Evolutionary conservation across 2,329 filamentous ascomycete genomes (phyloP), one percentile per base, ranked within the genome.

Genomic region (Colletotrichum nymphaeae): DNA sequence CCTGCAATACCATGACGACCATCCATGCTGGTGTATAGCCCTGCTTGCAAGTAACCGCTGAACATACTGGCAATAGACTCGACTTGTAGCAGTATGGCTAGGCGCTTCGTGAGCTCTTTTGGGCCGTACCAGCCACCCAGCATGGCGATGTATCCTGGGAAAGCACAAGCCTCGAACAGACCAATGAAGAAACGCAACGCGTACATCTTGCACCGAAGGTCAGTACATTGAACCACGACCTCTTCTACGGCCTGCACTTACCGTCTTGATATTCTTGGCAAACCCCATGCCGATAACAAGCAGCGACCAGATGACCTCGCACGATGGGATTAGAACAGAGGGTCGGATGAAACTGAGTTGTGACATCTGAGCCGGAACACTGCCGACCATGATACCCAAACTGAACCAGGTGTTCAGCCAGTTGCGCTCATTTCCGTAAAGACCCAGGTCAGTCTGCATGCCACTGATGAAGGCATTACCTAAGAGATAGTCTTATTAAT

Each of bases 21-120:
- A 14, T 83, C 77, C 66, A 84, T 77, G 22, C 78, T 77, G 16
- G 74, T 77, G 76, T 90, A 89, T 0, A 87, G 86, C 0, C 86
- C 88, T 1, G 88, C 85, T 79, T 89, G 88, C 0, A 90, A 81
- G 71, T 89, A 90, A 1, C 88, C 88, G n/a, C 86, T 87, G 66
- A 90, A 87, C 86, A 90, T 89, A 22, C 83, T 81, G 0, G 87
- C 88, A 0, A 89, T 81, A 4, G 85, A 87, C 16, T 88, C 86
- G 22, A 85, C 86, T 1, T 88, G 83, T 65, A 86, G 82, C 75
- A 87, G 86, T 55, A 87, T 83, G 66, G 83, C 84, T 0, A 84
- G 81, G 6, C 89, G 84, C 75, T 90, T 90, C 68, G 87, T 89
- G 0, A 87, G 83, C 28, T 72, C 65, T n/a, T 72, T 69, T 6